These are phyloP conservation scores for Candida nonsorbophila DNA, from an alignment of 805 yeast genomes.

Conservation along the genomic window DNA sequence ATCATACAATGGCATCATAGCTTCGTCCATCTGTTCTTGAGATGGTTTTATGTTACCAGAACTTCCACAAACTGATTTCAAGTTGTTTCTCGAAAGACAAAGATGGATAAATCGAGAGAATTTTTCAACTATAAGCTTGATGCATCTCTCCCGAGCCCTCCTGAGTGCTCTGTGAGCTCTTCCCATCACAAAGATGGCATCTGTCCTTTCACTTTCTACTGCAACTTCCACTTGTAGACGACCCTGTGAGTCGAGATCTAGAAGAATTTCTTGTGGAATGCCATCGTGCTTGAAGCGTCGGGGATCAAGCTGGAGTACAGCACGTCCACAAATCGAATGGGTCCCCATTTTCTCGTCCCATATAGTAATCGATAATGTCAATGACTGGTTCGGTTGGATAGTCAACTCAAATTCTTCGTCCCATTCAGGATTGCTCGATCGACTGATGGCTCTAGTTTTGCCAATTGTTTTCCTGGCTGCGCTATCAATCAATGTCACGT, in stretches of 20 bases:
- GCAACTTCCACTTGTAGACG: slow-evolving; percentile 60
- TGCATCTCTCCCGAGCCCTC: slow-evolving; percentile 61
- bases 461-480: slow-evolving; percentile 51
- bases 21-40: slow-evolving; percentile 50
- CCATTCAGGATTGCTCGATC: slow-evolving; percentile 72
- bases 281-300: slow-evolving; percentile 61
- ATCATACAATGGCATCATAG: slow-evolving; percentile 69
- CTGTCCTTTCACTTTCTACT: slow-evolving; percentile 73
- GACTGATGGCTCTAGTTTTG: slow-evolving; percentile 60
- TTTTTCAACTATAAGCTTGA: slow-evolving; percentile 66
- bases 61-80: slow-evolving; percentile 51
- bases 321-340: slow-evolving; percentile 64
- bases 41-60: slow-evolving; percentile 41
- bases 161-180: slow-evolving; percentile 62
- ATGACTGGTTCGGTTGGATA: slow-evolving; percentile 32
- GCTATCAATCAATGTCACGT: slow-evolving; percentile 60
- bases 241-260: slow-evolving; percentile 67
- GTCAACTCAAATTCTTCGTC: slow-evolving; percentile 75
- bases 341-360: slow-evolving; percentile 62
- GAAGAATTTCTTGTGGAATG: slow-evolving; percentile 52
- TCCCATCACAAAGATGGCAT: slow-evolving; percentile 78
- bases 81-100: slow-evolving; percentile 52
- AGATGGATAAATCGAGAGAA: slow-evolving; percentile 60
- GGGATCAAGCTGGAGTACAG: slow-evolving; percentile 57
- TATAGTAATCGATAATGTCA: slow-evolving; percentile 52